Conservation (phyloP, 805 yeast species). For the Nakazawaea anatomiae region DNA sequence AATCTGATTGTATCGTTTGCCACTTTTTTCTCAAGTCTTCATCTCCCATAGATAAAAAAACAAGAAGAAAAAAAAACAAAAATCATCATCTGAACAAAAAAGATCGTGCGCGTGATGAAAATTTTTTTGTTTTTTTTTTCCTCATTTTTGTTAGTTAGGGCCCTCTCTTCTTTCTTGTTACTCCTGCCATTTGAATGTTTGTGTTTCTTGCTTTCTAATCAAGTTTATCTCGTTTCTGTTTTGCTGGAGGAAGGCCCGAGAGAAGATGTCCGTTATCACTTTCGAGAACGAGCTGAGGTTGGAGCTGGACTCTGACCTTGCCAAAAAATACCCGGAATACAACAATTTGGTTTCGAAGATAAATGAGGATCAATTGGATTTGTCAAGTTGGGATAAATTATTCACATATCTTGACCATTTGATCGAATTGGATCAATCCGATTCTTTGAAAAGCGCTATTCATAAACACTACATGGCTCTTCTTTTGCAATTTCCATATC, state of each 20-base stretch:
- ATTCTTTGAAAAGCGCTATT: constrained; percentile 14
- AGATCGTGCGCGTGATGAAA: neutral
- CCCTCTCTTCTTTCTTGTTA: neutral
- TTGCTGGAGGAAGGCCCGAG: too few relatives aligned
- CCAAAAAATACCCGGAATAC: constrained; percentile 4
- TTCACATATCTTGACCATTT: constrained; percentile 14
- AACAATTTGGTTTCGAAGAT: neutral
- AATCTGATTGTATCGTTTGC: neutral
- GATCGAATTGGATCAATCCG: neutral
- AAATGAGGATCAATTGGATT: neutral
- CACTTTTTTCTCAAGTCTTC: neutral
- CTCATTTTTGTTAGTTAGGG: neutral
- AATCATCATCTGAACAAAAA: neutral
- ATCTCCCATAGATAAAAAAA: neutral
- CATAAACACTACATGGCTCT: constrained; percentile 32
- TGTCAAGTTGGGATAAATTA: constrained; percentile 18
- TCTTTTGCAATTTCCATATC: constrained; percentile 50
- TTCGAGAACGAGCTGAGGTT: neutral
- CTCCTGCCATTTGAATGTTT: too few relatives aligned
- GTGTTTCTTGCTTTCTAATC: too few relatives aligned
- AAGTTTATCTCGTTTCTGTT: too few relatives aligned
- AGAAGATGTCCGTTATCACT: neutral
- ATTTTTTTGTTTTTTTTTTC: neutral
- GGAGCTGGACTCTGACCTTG: neutral
- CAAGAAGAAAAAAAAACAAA: neutral